A percentile compares a stretch with the other conserved stretches of the same genome.
Conservation (phyloP, 495 filamentous ascomycete genomes). For the Penicillium egyptiacum region DNA sequence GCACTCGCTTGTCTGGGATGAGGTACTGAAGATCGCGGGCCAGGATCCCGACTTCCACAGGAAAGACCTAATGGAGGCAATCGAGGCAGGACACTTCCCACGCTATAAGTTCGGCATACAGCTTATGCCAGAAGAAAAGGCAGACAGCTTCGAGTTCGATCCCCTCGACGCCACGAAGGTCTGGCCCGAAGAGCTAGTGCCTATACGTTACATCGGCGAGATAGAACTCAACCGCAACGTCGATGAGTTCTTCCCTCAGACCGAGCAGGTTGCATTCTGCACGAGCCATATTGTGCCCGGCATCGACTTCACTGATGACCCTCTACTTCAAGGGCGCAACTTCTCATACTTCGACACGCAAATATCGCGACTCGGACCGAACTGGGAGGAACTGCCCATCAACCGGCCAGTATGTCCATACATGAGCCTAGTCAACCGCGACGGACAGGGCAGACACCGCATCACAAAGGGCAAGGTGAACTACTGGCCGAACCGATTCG, state of each 20-base stretch:
- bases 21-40: conserved; percentile 76
- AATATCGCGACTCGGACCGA: conserved; percentile 74
- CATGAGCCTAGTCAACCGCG: conserved; percentile 50
- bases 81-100: conserved; percentile 63
- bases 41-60: conserved; percentile 89
- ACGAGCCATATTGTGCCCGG: conserved; percentile 84
- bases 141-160: conserved; percentile 86
- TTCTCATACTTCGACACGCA: conserved; percentile 91
- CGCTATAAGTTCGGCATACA: conserved; percentile 88
- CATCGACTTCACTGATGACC: conserved; percentile 84
- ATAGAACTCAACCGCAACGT: conserved; percentile 79
- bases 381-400: conserved; percentile 85
- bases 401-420: conserved; percentile 74
- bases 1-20: conserved; percentile 85
- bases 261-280: conserved; percentile 80
- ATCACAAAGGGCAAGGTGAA: conserved; percentile 73
- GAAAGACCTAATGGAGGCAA: conserved; percentile 80
- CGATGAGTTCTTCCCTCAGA: conserved; percentile 85
- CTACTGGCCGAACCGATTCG: conserved; percentile 86
- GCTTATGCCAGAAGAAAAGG: conserved; percentile 64
- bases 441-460: conserved; percentile 42
- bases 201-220: conserved; percentile 77
- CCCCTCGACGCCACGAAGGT: conserved; percentile 90
- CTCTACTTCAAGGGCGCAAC: conserved; percentile 78
- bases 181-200: conserved; percentile 83